Evolutionary conservation across 495 filamentous ascomycete species (phyloP).

Genomic region (Aspergillus indologenus): DNA sequence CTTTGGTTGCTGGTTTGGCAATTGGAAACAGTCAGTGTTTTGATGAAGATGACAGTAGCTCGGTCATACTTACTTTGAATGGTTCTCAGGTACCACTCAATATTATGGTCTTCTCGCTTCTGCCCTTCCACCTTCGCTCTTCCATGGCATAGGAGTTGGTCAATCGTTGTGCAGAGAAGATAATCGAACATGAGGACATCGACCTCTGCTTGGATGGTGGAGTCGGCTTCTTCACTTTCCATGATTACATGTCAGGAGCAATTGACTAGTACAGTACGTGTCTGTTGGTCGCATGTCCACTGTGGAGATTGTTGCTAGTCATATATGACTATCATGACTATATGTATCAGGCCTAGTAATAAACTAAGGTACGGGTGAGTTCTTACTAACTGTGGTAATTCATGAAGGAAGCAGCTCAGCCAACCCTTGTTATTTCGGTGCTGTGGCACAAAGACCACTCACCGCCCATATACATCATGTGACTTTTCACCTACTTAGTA

Average conservation of each 20-base stretch:
- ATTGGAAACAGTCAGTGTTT: not conserved
- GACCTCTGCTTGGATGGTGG: constrained; percentile 37
- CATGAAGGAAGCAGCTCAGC: too few species aligned
- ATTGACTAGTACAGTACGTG: not conserved
- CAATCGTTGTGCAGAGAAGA: constrained; percentile 42
- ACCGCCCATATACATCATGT: too few species aligned
- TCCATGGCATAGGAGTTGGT: constrained; percentile 23
- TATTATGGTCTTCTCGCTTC: constrained; percentile 10
- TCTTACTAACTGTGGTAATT: too few species aligned
- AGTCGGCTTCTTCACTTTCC: constrained; percentile 15
- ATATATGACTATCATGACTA: too few species aligned
- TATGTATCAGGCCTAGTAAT: too few species aligned
- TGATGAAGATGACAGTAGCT: not conserved
- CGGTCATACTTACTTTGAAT: constrained; percentile 23
- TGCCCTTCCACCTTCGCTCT: constrained; percentile 7
- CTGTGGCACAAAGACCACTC: too few species aligned
- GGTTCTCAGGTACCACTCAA: constrained; percentile 24
- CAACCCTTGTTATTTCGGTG: too few species aligned
- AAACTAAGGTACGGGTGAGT: too few species aligned
- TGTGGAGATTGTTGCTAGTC: too few species aligned
- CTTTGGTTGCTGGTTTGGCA: constrained; percentile 9
- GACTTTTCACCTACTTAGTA: too few species aligned
- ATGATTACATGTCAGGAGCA: constrained; percentile 4
- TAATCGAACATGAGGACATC: constrained; percentile 56
- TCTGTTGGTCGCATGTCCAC: not conserved